A percentile compares a stretch with the other conserved stretches of the same genome.
Evolutionary conservation across 2,329 filamentous ascomycete species (phyloP).

Genomic region (Podosphaera aphanis): DNA sequence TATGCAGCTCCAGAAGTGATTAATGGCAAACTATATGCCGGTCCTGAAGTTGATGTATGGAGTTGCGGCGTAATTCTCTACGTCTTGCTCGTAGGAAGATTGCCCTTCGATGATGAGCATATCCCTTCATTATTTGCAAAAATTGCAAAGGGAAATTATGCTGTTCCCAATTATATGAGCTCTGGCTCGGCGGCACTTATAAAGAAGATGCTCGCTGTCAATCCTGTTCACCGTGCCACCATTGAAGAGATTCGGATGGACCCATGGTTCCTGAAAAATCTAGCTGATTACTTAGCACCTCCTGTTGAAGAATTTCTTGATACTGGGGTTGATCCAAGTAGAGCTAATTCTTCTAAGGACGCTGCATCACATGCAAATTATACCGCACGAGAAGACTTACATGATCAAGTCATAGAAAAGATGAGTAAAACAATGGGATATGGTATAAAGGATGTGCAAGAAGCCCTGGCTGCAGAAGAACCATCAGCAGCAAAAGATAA

Average conservation of each 20-base stretch:
- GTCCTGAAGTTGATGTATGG: constrained; percentile 96
- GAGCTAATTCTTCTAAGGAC: constrained; percentile 62
- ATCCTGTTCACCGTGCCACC: constrained; percentile 80
- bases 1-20: constrained; percentile 97
- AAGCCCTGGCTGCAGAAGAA: constrained; percentile 74
- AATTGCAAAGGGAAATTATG: constrained; percentile 84
- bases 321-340: constrained; percentile 81
- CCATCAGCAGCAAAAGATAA: constrained; percentile 97
- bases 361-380: constrained; percentile 58
- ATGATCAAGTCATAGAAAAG: constrained; percentile 81
- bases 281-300: constrained; percentile 67
- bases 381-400: constrained; percentile 68
- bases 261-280: constrained; percentile 75
- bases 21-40: constrained; percentile 88
- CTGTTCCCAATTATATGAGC: constrained; percentile 77
- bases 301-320: constrained; percentile 82
- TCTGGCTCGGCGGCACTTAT: constrained; percentile 62
- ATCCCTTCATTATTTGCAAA: constrained; percentile 96
- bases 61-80: constrained; percentile 84
- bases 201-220: constrained; percentile 82
- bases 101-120: constrained; percentile 96
- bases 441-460: constrained; percentile 79
- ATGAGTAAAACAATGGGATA: constrained; percentile 97
- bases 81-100: constrained; percentile 53
- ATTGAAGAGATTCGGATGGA: constrained; percentile 85